These are phyloP conservation scores for Bolboschoenoplectus hybrid DNA, from an alignment of 202 grass and related monocot genomes.

Conservation along the genomic window DNA sequence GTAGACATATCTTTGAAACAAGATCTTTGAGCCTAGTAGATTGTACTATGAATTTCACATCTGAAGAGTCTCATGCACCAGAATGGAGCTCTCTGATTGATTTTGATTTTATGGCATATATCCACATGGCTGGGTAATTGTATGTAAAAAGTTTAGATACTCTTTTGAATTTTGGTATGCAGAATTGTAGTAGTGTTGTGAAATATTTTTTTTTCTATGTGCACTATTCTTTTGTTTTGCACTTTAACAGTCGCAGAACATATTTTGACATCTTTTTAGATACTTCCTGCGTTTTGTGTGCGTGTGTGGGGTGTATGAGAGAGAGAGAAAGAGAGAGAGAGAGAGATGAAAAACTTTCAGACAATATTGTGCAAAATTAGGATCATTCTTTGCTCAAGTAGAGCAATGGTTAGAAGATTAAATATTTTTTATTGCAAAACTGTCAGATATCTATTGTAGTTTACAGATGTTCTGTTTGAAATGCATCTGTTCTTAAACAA, in stretches of 20 bases:
- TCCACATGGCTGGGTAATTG: slow-evolving; percentile 9
- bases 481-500: no score
- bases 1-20: slow-evolving; percentile 66
- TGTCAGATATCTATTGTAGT: no score
- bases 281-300: background rate
- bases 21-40: slow-evolving; percentile 57
- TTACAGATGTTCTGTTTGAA: no score
- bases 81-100: background rate
- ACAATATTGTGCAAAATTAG: no score
- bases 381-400: no score
- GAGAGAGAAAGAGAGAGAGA: background rate
- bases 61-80: background rate
- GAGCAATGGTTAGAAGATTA: background rate
- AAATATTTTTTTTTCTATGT: background rate
- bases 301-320: background rate
- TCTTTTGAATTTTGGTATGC: slow-evolving; percentile 13
- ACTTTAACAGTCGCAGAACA: background rate
- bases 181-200: slow-evolving; percentile 7
- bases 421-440: background rate
- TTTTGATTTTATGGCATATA: slow-evolving; percentile 14
- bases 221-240: slow-evolving; percentile 5
- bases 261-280: background rate
- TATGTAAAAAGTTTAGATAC: slow-evolving; percentile 34
- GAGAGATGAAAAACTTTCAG: no score
- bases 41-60: slow-evolving; percentile 30